phyloP scores from a whole-genome alignment of 2,329 filamentous ascomycete genomes.

The Trichoderma sp. region DNA sequence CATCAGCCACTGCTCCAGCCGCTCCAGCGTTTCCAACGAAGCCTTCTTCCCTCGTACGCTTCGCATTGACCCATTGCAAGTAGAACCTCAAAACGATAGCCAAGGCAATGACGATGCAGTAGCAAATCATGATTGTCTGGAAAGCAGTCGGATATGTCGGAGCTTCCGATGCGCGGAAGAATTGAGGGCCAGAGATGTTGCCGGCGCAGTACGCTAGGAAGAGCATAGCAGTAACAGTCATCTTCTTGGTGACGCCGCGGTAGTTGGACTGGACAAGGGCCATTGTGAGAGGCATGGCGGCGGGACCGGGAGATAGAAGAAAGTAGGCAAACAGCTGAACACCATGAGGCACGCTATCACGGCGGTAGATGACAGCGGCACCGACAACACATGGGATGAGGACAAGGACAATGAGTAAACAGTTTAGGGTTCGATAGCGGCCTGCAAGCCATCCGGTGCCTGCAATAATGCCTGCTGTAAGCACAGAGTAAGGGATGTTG shows the following conservation, averaged over 20 bases:
- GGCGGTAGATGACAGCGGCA: conserved; percentile 54
- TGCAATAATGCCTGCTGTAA: conserved; percentile 50
- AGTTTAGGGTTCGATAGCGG: conserved; percentile 52
- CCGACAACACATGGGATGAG: conserved; percentile 55
- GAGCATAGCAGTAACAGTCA: conserved; percentile 57
- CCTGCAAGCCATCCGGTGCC: conserved; percentile 54
- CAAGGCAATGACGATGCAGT: conserved; percentile 50
- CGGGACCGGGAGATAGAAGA: conserved; percentile 54
- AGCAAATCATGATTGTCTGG: conserved; percentile 57
- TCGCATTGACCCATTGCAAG: conserved; percentile 47
- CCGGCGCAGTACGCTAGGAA: conserved; percentile 58
- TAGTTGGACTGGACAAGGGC: conserved; percentile 58
- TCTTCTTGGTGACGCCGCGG: conserved; percentile 60
- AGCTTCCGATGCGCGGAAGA: conserved; percentile 52
- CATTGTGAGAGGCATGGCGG: conserved; percentile 56
- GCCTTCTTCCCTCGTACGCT: conserved; percentile 45
- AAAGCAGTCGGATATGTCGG: conserved; percentile 57
- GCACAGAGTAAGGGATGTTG: conserved; percentile 59
- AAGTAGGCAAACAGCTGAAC: conserved; percentile 60
- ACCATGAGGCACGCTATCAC: conserved; percentile 41
- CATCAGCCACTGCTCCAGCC: conserved; percentile 42
- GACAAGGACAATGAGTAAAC: conserved; percentile 51
- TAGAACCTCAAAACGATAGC: conserved; percentile 49
- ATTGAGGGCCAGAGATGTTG: conserved; percentile 58
- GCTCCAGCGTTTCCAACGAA: conserved; percentile 47